phyloP scores from a whole-genome alignment of 345 rosid genomes.

The Excoecaria agallocha region DNA sequence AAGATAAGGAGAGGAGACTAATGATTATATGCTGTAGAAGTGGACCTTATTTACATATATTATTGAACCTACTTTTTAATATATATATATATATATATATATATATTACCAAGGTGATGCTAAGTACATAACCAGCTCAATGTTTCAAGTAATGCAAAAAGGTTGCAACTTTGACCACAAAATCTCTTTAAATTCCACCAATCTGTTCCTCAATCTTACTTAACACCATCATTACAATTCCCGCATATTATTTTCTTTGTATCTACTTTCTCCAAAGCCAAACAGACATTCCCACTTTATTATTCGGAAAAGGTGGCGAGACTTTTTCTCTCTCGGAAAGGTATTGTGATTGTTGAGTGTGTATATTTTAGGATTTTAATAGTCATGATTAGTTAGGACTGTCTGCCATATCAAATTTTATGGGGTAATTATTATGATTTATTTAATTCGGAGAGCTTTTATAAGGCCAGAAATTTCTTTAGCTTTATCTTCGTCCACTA shows the following conservation, averaged over 20 bases:
- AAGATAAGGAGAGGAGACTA: conserved; percentile 6
- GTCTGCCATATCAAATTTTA: conserved; percentile 10
- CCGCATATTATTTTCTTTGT: conserved; percentile 12
- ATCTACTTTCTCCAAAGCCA: conserved; percentile 29
- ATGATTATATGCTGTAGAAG: conserved; percentile 31
- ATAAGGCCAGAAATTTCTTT: conserved; percentile 11
- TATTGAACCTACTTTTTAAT: no score
- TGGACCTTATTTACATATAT: neutral
- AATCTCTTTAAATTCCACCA: conserved; percentile 16
- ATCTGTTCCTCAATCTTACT: conserved; percentile 21
- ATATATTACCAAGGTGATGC: neutral
- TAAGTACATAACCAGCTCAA: conserved; percentile 35
- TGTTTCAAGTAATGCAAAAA: conserved; percentile 40
- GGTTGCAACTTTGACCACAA: conserved; percentile 32
- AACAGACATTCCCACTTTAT: conserved; percentile 22
- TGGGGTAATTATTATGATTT: neutral
- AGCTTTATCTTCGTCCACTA: conserved; percentile 13
- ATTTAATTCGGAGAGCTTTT: conserved; percentile 9
- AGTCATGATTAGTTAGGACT: conserved; percentile 28
- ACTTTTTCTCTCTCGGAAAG: no score
- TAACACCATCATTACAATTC: conserved; percentile 37
- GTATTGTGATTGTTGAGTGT: conserved; percentile 15
- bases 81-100: no score
- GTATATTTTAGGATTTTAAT: conserved; percentile 18
- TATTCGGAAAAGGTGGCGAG: conserved; percentile 14